Conservation (phyloP, 768 basidiomycete genomes). For the Lentinus tigrinus region DNA sequence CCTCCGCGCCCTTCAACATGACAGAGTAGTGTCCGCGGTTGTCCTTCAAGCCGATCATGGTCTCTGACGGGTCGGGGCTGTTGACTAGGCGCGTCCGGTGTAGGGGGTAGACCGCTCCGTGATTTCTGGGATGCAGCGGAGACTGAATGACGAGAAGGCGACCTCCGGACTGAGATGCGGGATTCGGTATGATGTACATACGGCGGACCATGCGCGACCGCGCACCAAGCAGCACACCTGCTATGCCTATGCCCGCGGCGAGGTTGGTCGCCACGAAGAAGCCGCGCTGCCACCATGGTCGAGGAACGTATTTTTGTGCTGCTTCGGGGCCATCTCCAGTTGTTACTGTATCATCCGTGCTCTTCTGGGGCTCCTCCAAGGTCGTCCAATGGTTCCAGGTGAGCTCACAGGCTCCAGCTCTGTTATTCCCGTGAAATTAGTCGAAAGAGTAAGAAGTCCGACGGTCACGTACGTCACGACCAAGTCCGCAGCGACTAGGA, state of each 20-base stretch:
- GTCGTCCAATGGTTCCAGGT: slow-evolving; percentile 26
- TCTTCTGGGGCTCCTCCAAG: slow-evolving; percentile 12
- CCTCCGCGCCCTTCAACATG: slow-evolving; percentile 12
- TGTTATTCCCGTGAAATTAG: not conserved
- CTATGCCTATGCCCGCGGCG: slow-evolving; percentile 17
- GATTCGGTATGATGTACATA: slow-evolving; percentile 21
- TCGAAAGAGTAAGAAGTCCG: not conserved
- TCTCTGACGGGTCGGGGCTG: slow-evolving; percentile 16
- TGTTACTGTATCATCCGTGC: not conserved
- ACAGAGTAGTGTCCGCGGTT: slow-evolving; percentile 18
- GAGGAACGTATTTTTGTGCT: slow-evolving; percentile 18
- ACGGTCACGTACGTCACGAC: slow-evolving; percentile 22
- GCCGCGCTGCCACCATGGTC: slow-evolving; percentile 25
- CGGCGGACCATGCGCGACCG: slow-evolving; percentile 24
- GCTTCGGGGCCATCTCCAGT: not conserved
- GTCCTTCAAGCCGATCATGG: slow-evolving; percentile 17
- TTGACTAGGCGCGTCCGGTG: slow-evolving; percentile 9
- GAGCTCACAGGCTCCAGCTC: slow-evolving; percentile 21
- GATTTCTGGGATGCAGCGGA: slow-evolving; percentile 14
- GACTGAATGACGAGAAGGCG: slow-evolving; percentile 23
- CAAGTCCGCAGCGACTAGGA: slow-evolving; percentile 22
- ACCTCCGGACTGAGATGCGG: not conserved
- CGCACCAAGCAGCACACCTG: slow-evolving; percentile 19
- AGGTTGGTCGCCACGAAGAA: slow-evolving; percentile 17
- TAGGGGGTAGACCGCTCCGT: slow-evolving; percentile 22